Base-by-base conservation (phyloP, 805 yeast genomes). In the Spathaspora arborariae region DNA sequence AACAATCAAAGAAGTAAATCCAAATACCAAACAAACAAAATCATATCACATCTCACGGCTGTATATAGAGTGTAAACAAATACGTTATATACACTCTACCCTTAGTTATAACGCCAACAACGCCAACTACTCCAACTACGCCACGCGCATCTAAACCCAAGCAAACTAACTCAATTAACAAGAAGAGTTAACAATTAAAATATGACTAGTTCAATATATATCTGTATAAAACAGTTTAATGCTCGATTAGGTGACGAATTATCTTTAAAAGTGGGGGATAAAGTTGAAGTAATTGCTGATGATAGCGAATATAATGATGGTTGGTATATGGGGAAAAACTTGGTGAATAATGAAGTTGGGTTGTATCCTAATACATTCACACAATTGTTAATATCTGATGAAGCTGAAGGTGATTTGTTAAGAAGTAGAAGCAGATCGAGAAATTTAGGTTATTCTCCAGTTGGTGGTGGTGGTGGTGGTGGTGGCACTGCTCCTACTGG, bases 221-320 rank as follows among this genome's bases (percentile, higher is more conserved):
- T 72, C 36, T 95, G 90, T 47, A 82, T 90, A 51, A 96, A 91
- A 64, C 95, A 86, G 64, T 94, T 94, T 66, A 75, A 76, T 41
- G 89, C 95, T 40, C 78, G 98, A 44, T 72, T 91, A 51, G 96
- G 88, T 20, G 99, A 94, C 66, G 99, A 94, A 65, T 72, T 94
- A 35, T 80, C 83, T 41, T 74, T 94, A 55, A 76, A 74, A 41
- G 79, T 84, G 9, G 98, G 97, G 21, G 97, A 94, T 61, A 82
- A 80, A 50, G 76, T 94, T 47, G 95, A 89, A 62, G 88, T 94
- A 6, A 80, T 94, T 19, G 88, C 96, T 39, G 97, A 90, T 65
- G 99, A 94, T 66, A 79, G 84, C 51, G 97, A 88, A 59, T 94
- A 86, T 64, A 86, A 88, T 56, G 98, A 94, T 65, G 97, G 98